Evolutionary conservation across 331 rosid genomes (phyloP).

Genomic region (Pyracantha coccinea): DNA sequence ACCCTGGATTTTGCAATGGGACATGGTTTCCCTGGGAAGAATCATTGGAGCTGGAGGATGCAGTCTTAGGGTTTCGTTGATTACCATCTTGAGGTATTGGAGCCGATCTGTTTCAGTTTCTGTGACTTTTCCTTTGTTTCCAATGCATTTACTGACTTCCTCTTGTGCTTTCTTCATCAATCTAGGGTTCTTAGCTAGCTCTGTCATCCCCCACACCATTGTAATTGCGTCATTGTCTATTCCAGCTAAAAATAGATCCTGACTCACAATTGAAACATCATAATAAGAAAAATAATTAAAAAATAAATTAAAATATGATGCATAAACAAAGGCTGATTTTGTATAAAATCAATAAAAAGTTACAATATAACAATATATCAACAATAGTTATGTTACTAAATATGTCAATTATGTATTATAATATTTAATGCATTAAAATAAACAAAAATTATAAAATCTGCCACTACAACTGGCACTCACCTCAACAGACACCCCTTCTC

Average conservation of each 20-base stretch:
- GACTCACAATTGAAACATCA: not conserved
- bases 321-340: too few relatives aligned
- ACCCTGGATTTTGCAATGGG: not conserved
- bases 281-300: too few relatives aligned
- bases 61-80: constrained; percentile 31
- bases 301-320: too few relatives aligned
- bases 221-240: constrained; percentile 28
- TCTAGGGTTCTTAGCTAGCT: constrained; percentile 18
- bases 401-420: too few relatives aligned
- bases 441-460: too few relatives aligned
- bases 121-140: constrained; percentile 13
- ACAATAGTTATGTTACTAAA: too few relatives aligned
- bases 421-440: too few relatives aligned
- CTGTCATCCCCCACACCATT: constrained; percentile 31
- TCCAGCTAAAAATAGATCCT: constrained; percentile 30
- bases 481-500: too few relatives aligned
- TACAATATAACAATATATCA: too few relatives aligned
- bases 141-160: constrained; percentile 21
- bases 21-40: not conserved
- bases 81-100: constrained; percentile 24
- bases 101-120: constrained; percentile 16
- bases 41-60: constrained; percentile 26
- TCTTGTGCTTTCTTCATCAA: constrained; percentile 36
- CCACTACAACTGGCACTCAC: too few relatives aligned
- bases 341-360: too few relatives aligned